Evolutionary conservation across 495 filamentous ascomycete species (phyloP).

Genomic region (Penicillium simplicissimum): DNA sequence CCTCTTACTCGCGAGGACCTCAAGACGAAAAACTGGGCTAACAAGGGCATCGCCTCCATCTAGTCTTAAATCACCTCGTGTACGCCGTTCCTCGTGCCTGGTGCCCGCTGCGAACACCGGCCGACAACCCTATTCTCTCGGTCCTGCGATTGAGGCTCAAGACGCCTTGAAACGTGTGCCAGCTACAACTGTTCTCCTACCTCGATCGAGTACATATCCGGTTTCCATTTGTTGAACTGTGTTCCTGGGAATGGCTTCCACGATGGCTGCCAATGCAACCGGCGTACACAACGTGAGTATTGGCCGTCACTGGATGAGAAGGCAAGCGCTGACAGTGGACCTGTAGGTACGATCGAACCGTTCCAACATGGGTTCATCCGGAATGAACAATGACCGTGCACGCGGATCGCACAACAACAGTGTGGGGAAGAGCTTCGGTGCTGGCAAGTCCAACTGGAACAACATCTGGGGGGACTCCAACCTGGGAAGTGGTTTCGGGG

Average conservation of each 20-base stretch:
- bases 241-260: slow-evolving; percentile 40
- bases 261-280: slow-evolving; percentile 42
- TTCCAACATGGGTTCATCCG: slow-evolving; percentile 44
- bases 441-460: slow-evolving; percentile 53
- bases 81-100: slow-evolving; percentile 37
- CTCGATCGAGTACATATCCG: slow-evolving; percentile 34
- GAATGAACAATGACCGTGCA: slow-evolving; percentile 41
- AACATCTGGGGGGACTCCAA: slow-evolving; percentile 63
- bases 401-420: slow-evolving; percentile 37
- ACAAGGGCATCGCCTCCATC: slow-evolving; percentile 12
- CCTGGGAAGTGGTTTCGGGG: slow-evolving; percentile 52
- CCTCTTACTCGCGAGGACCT: background rate
- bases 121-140: slow-evolving; percentile 16
- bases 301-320: background rate
- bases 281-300: slow-evolving; percentile 43
- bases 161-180: slow-evolving; percentile 16
- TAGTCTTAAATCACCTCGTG: slow-evolving; percentile 35
- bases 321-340: background rate
- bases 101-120: slow-evolving; percentile 34
- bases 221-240: slow-evolving; percentile 15
- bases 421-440: slow-evolving; percentile 48
- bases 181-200: slow-evolving; percentile 21
- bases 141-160: slow-evolving; percentile 25
- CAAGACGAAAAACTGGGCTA: slow-evolving; percentile 12
- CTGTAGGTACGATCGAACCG: slow-evolving; percentile 41